Evolutionary conservation across 1,284 basidiomycete genomes (phyloP).

Genomic region (Rhodotorula sp.): DNA sequence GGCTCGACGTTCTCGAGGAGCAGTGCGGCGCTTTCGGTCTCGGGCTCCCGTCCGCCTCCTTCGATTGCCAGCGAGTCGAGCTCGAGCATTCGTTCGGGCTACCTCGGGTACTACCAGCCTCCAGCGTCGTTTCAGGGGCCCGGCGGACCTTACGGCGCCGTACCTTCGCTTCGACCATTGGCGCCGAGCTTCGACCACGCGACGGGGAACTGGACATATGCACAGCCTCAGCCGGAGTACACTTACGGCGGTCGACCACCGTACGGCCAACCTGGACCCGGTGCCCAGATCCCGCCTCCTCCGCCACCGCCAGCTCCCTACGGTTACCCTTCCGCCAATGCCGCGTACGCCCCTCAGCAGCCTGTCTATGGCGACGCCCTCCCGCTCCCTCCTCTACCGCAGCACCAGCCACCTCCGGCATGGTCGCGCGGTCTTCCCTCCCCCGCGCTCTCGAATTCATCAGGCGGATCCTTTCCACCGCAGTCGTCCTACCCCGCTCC

Average conservation of each 20-base stretch:
- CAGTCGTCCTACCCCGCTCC: background rate
- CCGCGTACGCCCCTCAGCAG: background rate
- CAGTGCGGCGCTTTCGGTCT: conserved; percentile 28
- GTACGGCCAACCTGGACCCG: background rate
- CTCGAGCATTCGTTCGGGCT: conserved; percentile 15
- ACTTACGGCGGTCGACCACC: background rate
- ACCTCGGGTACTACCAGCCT: conserved; percentile 5
- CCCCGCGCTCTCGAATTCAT: conserved; percentile 29
- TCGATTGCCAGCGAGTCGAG: conserved; percentile 28
- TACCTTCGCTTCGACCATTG: conserved; percentile 16
- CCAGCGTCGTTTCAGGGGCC: background rate
- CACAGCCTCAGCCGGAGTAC: conserved; percentile 2
- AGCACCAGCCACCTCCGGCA: background rate
- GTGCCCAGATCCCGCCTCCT: background rate
- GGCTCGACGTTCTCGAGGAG: conserved; percentile 37
- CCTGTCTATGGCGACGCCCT: background rate
- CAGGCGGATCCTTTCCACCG: conserved; percentile 12
- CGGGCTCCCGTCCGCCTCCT: conserved; percentile 29
- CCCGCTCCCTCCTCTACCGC: background rate
- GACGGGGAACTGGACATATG: conserved; percentile 16
- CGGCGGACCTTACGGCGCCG: background rate
- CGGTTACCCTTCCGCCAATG: background rate
- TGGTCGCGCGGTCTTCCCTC: conserved; percentile 24
- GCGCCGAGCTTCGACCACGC: conserved; percentile 36
- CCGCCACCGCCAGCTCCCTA: background rate